Base-by-base conservation (phyloP, 2,329 filamentous ascomycete species). In the Verticillium albo-atrum region DNA sequence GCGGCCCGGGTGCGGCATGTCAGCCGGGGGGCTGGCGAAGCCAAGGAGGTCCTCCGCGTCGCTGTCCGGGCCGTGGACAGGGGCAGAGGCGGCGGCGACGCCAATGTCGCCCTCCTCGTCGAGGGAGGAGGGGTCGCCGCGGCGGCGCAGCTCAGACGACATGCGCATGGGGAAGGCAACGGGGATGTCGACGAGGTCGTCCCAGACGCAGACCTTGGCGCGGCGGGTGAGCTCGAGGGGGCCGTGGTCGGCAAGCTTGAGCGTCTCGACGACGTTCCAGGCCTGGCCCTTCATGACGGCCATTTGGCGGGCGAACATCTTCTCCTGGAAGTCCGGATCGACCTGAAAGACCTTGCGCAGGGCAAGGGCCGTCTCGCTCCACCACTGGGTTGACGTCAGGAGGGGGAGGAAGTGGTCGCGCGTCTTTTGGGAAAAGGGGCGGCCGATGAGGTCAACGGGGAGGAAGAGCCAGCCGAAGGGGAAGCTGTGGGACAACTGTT, bases 201-300 rank as follows among this genome's bases (percentile, higher is more conserved):
- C 95, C 95, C 95, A 99, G 14, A 99, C 94, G 68, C 92, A 97
- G 20, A 99, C 94, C 67, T 94, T 88, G 55, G 92, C 89, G 65
- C 95, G 84, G 63, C 95, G 85, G 4, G 95, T 98, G 57, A 99
- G 84, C 75, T 98, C 95, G 20, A 99, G 79, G 0, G 95, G 95
- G 0, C 95, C 95, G 70, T 98, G 94, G 69, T 98, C 95, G 1
- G 86, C 81, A 20, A 90, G 90, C 73, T 99, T 99, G 62, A 99
- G 82, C 0, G 95, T 97, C 77, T 99, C 95, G 4, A 99, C 95
- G 0, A 99, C 95, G 71, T 99, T 99, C 92, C 95, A 99, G 1
- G 95, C 95, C 72, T 99, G 95, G 12, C 95, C 95, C 75, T 99
- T 99, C 92, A 99, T 97, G 61, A 99, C 95, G 1, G 95, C 94